Evolutionary conservation across 257 asterid species (phyloP).

Genomic region (Solanum clarkiae): DNA sequence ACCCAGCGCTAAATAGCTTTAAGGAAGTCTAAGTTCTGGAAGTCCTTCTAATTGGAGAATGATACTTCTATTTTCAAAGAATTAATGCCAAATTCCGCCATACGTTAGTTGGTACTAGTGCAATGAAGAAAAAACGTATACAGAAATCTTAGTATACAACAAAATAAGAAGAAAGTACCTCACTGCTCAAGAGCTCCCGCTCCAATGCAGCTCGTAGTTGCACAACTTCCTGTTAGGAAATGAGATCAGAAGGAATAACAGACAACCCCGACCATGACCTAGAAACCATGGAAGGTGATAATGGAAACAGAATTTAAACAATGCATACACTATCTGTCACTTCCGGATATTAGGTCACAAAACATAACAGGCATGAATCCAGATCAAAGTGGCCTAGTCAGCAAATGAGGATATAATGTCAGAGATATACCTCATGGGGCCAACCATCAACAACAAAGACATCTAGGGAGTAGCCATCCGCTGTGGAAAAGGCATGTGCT

Average conservation of each 20-base stretch:
- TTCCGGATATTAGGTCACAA: background rate
- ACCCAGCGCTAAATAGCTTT: background rate
- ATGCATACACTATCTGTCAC: background rate
- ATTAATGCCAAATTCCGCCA: background rate
- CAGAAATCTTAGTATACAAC: background rate
- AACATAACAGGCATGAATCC: background rate
- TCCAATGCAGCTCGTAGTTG: conserved; percentile 56
- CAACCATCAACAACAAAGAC: conserved; percentile 98
- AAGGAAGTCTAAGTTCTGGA: background rate
- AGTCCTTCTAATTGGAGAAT: background rate
- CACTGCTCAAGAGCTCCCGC: conserved; percentile 52
- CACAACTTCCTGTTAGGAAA: conserved; percentile 65
- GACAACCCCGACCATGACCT: background rate
- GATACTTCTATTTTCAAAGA: background rate
- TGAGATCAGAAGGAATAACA: background rate
- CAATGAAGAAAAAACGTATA: background rate
- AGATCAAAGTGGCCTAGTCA: background rate
- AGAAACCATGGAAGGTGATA: background rate
- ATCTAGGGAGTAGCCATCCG: conserved; percentile 90
- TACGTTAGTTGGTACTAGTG: background rate
- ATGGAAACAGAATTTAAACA: background rate
- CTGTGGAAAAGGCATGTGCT: conserved; percentile 95
- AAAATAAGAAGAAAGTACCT: conserved; percentile 36
- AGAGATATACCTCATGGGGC: conserved; percentile 64
- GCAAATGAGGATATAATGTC: background rate